Conservation (phyloP, 176 grass and related monocot species). For the Alloteropsis semialata region DNA sequence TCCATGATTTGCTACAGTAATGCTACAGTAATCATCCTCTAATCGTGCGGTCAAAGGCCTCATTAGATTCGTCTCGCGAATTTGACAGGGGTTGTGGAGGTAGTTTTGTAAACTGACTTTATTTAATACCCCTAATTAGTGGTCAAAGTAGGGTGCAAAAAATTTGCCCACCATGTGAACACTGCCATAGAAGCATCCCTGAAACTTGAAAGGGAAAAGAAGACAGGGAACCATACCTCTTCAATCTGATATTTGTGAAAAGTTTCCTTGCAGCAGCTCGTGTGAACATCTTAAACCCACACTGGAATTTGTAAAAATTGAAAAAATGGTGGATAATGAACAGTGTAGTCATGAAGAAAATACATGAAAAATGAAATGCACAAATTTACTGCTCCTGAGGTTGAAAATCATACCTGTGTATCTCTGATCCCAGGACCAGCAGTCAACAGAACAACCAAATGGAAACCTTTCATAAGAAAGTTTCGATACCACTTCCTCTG, state of each 20-base stretch:
- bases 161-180: too few species aligned
- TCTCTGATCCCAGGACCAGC: conserved; percentile 85
- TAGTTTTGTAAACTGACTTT: too few species aligned
- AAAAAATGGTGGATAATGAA: conserved; percentile 20
- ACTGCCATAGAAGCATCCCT: not conserved
- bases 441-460: conserved; percentile 81
- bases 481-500: conserved; percentile 99
- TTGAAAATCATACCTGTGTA: conserved; percentile 62
- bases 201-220: not conserved
- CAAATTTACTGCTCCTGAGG: not conserved
- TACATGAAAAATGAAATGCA: not conserved
- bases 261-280: conserved; percentile 77
- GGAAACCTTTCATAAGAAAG: conserved; percentile 99
- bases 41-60: too few species aligned
- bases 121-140: too few species aligned
- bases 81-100: too few species aligned
- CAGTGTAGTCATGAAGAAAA: not conserved
- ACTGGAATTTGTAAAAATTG: conserved; percentile 46
- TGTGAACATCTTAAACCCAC: conserved; percentile 99
- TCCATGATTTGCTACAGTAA: too few species aligned
- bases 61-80: too few species aligned
- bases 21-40: too few species aligned
- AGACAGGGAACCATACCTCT: conserved; percentile 48
- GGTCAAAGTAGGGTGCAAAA: too few species aligned
- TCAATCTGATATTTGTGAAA: conserved; percentile 94